Evolutionary conservation across 2,329 filamentous ascomycete genomes (phyloP).

Genomic region (Colletotrichum eremochloae): DNA sequence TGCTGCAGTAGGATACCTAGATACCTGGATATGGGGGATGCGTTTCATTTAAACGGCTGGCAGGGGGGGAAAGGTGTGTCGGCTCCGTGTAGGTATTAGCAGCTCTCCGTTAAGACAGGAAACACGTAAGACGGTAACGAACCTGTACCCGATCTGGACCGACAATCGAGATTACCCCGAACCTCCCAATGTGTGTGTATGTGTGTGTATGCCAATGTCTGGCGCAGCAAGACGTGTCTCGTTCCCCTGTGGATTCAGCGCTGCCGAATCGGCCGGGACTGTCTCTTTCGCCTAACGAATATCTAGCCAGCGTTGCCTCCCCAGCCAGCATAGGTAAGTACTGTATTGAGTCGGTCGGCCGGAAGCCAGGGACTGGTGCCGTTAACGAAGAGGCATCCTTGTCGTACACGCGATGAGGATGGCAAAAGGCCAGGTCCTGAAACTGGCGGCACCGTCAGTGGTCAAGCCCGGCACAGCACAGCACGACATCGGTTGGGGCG

Average conservation of each 20-base stretch:
- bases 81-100: slow-evolving; percentile 18
- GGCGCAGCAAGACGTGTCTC: background rate
- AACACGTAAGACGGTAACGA: background rate
- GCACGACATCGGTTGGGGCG: slow-evolving; percentile 34
- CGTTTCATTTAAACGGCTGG: slow-evolving; percentile 21
- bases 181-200: slow-evolving; percentile 5
- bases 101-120: slow-evolving; percentile 21
- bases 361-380: slow-evolving; percentile 29
- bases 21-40: slow-evolving; percentile 22
- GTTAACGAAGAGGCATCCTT: slow-evolving; percentile 29
- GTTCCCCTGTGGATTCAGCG: background rate
- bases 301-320: slow-evolving; percentile 14
- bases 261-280: slow-evolving; percentile 21
- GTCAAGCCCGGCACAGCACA: slow-evolving; percentile 22
- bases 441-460: slow-evolving; percentile 27
- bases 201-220: background rate
- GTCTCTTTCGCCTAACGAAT: background rate
- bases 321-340: background rate
- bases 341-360: slow-evolving; percentile 9
- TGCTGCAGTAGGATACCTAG: slow-evolving; percentile 18
- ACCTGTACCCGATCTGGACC: slow-evolving; percentile 29
- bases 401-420: slow-evolving; percentile 22
- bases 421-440: slow-evolving; percentile 28
- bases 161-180: slow-evolving; percentile 34
- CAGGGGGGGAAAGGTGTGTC: slow-evolving; percentile 26